Evolutionary conservation across 495 filamentous ascomycete species (phyloP), one percentile per base, ranked within the genome.

Genomic region (Chaetomium cochliodes): DNA sequence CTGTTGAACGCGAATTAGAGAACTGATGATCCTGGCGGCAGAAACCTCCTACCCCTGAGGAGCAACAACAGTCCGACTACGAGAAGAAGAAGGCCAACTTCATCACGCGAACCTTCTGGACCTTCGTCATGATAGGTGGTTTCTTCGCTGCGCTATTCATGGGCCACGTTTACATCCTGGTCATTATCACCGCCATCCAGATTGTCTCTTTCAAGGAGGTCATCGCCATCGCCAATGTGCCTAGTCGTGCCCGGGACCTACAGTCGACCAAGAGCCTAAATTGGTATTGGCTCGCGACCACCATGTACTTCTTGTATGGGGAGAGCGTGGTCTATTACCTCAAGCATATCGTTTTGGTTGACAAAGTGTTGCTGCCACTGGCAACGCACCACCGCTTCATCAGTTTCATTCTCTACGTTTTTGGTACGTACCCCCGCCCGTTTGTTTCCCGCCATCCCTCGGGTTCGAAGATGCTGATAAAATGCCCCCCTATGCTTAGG

Each of bases 251-350:
- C 65, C 88, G 93, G 77, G 91, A 93, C 73, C 81, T 98, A 25
- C 90, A 89, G 25, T 96, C 96, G 73, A 97, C 96, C 69, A 96
- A 97, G 79, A 88, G 88, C 65, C 78, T 99, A 72, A 97, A 97
- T 74, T 99, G 96, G 96, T 99, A 99, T 76, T 99, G 96, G 79
- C 82, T 99, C 64, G 96, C 92, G n/a, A 90, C 90, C 20, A 94
- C 92, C 61, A 98, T 98, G 94, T 99, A 98, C 80, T 99, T 96
- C 69, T 80, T 99, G 37, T 98, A 99, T 70, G 96, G 96, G 64
- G 96, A 99, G 79, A 97, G 92, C 67, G 93, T 99, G 67, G 94
- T 99, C 65, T 99, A 98, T 79, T 99, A 99, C 77, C 98, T 99
- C 79, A 98, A 98, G 81, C 96, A 98, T 69, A 91, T 99, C 61